A percentile compares a stretch with the other conserved stretches of the same genome.
Conservation (phyloP, 257 asterid genomes). For the Craterostigma plantagineum region DNA sequence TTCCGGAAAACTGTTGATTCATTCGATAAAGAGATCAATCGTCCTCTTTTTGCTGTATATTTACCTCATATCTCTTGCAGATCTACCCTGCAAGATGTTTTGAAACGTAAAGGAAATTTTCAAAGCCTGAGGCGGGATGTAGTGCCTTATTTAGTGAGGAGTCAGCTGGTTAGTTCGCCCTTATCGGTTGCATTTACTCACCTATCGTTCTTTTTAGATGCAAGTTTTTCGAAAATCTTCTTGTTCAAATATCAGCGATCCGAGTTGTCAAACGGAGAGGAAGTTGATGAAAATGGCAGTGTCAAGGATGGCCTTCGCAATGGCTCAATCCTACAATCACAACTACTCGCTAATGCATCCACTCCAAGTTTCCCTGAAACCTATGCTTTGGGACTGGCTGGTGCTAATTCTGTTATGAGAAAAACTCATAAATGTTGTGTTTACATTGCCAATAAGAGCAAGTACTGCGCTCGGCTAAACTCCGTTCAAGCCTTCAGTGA, state of each 20-base stretch:
- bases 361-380: slow-evolving; percentile 75
- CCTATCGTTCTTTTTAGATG: not conserved
- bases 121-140: slow-evolving; percentile 81
- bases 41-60: slow-evolving; percentile 7
- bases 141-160: slow-evolving; percentile 85
- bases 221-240: slow-evolving; percentile 12
- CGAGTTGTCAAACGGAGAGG: slow-evolving; percentile 50
- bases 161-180: slow-evolving; percentile 65
- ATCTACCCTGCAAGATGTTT: slow-evolving; percentile 70
- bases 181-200: not conserved
- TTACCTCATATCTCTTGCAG: slow-evolving; percentile 21
- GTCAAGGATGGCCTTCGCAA: slow-evolving; percentile 36
- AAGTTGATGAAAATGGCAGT: slow-evolving; percentile 63
- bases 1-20: slow-evolving; percentile 10
- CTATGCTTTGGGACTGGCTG: slow-evolving; percentile 38
- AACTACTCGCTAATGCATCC: slow-evolving; percentile 80
- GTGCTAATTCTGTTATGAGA: too few relatives aligned
- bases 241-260: slow-evolving; percentile 47
- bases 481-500: slow-evolving; percentile 85
- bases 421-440: slow-evolving; percentile 85
- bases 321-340: slow-evolving; percentile 50
- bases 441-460: slow-evolving; percentile 76
- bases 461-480: slow-evolving; percentile 70
- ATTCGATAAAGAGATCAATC: slow-evolving; percentile 7
- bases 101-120: slow-evolving; percentile 54